These are phyloP conservation scores for Candida dajiaensis DNA, from an alignment of 805 yeast genomes.

Conservation along the genomic window DNA sequence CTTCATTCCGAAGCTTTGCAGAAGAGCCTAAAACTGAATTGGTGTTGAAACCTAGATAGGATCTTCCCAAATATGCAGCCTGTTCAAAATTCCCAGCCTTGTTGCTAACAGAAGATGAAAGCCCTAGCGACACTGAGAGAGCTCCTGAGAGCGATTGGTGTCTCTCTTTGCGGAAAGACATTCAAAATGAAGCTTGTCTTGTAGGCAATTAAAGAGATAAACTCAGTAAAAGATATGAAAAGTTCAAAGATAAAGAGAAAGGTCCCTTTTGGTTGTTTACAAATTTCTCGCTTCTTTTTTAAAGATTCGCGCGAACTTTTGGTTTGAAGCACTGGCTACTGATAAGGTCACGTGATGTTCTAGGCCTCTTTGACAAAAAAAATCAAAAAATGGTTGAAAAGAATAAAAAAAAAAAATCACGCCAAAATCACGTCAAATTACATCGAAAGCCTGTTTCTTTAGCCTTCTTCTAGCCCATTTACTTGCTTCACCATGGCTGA, in stretches of 20 bases:
- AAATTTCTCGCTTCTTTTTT: no score
- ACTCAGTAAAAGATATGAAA: no score
- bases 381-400: no score
- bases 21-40: background rate
- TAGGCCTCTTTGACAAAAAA: no score
- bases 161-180: slow-evolving; percentile 6
- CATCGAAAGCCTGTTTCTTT: no score
- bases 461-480: no score
- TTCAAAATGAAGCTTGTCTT: no score
- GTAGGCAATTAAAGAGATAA: no score
- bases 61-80: slow-evolving; percentile 17
- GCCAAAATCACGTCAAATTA: no score
- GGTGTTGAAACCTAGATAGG: slow-evolving; percentile 23
- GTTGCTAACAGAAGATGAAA: slow-evolving; percentile 19
- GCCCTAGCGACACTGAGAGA: slow-evolving; percentile 22
- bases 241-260: background rate
- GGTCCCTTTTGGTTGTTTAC: background rate
- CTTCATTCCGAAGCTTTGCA: background rate
- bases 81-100: slow-evolving; percentile 7
- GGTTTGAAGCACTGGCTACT: background rate
- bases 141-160: slow-evolving; percentile 22
- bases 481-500: no score
- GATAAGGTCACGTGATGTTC: slow-evolving; percentile 10
- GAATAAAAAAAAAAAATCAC: no score
- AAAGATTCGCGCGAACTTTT: no score